These are phyloP conservation scores for Ustilago bromivora DNA, from an alignment of 1,284 basidiomycete species.

Conservation along the genomic window DNA sequence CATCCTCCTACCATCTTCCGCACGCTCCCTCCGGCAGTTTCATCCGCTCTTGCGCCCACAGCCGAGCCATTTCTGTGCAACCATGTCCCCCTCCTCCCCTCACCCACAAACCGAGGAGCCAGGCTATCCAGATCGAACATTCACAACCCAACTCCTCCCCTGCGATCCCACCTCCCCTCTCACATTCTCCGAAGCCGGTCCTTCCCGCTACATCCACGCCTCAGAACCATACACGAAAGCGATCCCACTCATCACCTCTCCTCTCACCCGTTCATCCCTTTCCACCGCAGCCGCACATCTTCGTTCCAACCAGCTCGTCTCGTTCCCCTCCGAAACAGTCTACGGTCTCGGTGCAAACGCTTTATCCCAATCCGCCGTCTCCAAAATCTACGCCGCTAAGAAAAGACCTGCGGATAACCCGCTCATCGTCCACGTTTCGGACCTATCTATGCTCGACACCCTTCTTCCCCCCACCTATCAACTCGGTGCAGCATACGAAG, in stretches of 20 bases:
- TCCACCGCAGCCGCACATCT: constrained; percentile 63
- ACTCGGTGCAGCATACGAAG: constrained; percentile 36
- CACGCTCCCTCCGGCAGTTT: not conserved
- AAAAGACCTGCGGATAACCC: constrained; percentile 95
- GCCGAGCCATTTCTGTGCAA: constrained; percentile 2
- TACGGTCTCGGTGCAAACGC: constrained; percentile 95
- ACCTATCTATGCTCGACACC: constrained; percentile 78
- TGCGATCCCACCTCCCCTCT: constrained; percentile 19
- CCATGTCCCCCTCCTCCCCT: constrained; percentile 11
- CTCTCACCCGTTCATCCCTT: constrained; percentile 51
- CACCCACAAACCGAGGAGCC: constrained; percentile 2
- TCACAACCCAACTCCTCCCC: constrained; percentile 39
- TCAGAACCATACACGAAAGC: constrained; percentile 32
- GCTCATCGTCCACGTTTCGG: constrained; percentile 95
- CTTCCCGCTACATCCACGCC: constrained; percentile 16
- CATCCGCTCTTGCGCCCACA: not conserved
- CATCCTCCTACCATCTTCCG: constrained; percentile 5
- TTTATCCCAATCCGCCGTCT: constrained; percentile 72
- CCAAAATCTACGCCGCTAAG: constrained; percentile 90
- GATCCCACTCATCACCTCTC: constrained; percentile 29
- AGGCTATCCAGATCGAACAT: constrained; percentile 50
- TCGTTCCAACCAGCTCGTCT: constrained; percentile 73
- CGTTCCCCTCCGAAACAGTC: constrained; percentile 97
- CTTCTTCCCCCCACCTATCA: constrained; percentile 72
- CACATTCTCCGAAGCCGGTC: constrained; percentile 39